phyloP scores from a whole-genome alignment of 2,329 filamentous ascomycete genomes.

The Basipetospora chlamydospora region DNA sequence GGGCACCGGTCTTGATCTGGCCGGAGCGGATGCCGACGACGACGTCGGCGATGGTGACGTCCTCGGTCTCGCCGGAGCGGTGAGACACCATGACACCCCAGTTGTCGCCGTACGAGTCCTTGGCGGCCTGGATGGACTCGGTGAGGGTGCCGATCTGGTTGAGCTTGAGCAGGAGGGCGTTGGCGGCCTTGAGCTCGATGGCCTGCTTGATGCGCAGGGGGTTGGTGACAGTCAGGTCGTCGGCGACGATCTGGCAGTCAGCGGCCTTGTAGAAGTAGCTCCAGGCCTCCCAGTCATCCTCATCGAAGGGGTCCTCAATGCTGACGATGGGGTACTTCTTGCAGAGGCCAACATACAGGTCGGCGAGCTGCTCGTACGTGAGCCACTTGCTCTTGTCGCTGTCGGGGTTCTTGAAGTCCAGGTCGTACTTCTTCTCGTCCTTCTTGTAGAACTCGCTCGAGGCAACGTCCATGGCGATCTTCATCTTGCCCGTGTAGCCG shows the following conservation, averaged over 20 bases:
- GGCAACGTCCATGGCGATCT: constrained; percentile 98
- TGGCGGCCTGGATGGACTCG: constrained; percentile 97
- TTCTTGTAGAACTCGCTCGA: constrained; percentile 99
- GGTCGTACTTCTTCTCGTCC: constrained; percentile 97
- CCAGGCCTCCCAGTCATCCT: constrained; percentile 99
- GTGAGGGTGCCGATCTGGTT: constrained; percentile 99
- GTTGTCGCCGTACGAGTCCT: constrained; percentile 88
- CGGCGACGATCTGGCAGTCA: constrained; percentile 95
- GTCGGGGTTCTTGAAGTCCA: constrained; percentile 99
- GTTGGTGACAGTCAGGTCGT: constrained; percentile 99
- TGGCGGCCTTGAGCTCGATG: constrained; percentile 97
- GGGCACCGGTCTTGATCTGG: constrained; percentile 98
- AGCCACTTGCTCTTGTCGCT: constrained; percentile 95
- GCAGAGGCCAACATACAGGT: constrained; percentile 72
- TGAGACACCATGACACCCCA: constrained; percentile 99
- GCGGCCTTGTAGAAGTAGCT: constrained; percentile 99
- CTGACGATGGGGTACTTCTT: constrained; percentile 97
- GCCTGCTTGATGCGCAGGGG: constrained; percentile 98
- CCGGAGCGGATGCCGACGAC: constrained; percentile 91
- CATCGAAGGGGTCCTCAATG: constrained; percentile 98
- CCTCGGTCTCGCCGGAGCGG: constrained; percentile 97
- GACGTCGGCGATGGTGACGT: constrained; percentile 98
- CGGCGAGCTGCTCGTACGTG: constrained; percentile 93
- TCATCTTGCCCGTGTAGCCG: constrained; percentile 89
- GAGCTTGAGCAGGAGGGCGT: constrained; percentile 96